phyloP scores from a whole-genome alignment of 768 basidiomycete species.

The Rhodotorula paludigena region DNA sequence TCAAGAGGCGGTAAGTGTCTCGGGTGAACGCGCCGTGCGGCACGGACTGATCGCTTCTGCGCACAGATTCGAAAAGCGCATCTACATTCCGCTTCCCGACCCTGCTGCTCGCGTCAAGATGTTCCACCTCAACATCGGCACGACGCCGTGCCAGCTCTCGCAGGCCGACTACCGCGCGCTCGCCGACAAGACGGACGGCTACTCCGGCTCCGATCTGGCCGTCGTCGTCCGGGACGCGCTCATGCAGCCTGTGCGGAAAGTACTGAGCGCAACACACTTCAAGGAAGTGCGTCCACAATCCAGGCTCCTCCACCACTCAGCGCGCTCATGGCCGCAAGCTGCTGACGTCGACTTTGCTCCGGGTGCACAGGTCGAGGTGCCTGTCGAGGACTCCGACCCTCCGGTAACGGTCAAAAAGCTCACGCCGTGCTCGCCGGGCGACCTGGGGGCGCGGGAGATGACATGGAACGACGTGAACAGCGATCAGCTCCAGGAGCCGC shows the following conservation, averaged over 20 bases:
- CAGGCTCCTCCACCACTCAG: not conserved
- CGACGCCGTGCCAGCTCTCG: conserved; percentile 78
- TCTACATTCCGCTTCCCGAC: conserved; percentile 95
- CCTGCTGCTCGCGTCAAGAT: conserved; percentile 84
- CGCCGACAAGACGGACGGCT: conserved; percentile 83
- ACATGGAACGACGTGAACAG: conserved; percentile 81
- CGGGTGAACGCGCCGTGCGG: too few species aligned
- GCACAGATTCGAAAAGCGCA: conserved; percentile 85
- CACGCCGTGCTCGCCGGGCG: conserved; percentile 96
- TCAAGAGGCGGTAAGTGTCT: conserved; percentile 73
- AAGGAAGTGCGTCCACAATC: conserved; percentile 52
- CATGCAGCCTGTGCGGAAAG: conserved; percentile 97
- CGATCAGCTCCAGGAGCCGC: conserved; percentile 85
- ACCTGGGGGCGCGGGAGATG: conserved; percentile 75
- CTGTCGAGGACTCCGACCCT: conserved; percentile 38
- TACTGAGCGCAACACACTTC: conserved; percentile 92
- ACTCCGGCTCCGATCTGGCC: conserved; percentile 87
- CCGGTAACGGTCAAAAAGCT: conserved; percentile 53
- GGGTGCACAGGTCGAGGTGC: conserved; percentile 48
- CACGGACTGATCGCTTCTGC: too few species aligned
- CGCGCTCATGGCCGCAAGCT: not conserved
- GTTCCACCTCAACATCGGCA: conserved; percentile 94
- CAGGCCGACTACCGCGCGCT: conserved; percentile 72
- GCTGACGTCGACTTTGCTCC: not conserved
- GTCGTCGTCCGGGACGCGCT: conserved; percentile 91